Evolutionary conservation across 1,284 basidiomycete genomes (phyloP), one percentile per base, ranked within the genome.

Genomic region (Polyporus tsugae): DNA sequence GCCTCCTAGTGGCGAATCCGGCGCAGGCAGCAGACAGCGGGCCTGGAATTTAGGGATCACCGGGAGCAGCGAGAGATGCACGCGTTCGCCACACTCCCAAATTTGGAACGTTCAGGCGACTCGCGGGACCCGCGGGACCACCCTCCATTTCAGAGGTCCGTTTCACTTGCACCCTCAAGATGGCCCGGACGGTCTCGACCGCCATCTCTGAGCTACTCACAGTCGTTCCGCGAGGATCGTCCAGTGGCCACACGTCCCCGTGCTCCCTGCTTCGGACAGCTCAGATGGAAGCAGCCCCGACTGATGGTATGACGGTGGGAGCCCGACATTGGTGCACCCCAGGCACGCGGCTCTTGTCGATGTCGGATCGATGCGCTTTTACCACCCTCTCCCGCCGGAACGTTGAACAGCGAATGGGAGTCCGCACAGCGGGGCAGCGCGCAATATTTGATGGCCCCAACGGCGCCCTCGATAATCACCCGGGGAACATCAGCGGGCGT

Each of bases 141-240:
- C 69, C 69, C 71, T 72, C 59, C 71, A 72, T 72, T 72, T 70
- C 58, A 44, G 71, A 72, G 68, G 71, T 69, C 55, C 65, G 71
- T 72, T 70, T 70, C 66, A 68, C 65, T 41, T 60, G 42, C 59
- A 61, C 67, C 67, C 67, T 63, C 63, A 36, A 68, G 64, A 60
- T 70, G 66, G 58, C 22, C 29, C 42, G 35, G 25, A 63, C 49
- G 71, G 68, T 22, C 71, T 68, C 33, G 71, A 36, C 71, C 68
- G 59, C 66, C 57, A 66, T 68, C 65, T 58, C 55, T 69, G 52
- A 63, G 49, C 65, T 59, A 62, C 58, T 60, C 59, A 62, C 46
- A 62, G 57, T 22, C 58, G 33, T 65, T 63, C 61, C 66, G 64
- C 49, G 57, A 46, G 64, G 61, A 64, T 41, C 58, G 33, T 41